phyloP scores from a whole-genome alignment of 2,329 filamentous ascomycete genomes.

The Botrytis aclada region DNA sequence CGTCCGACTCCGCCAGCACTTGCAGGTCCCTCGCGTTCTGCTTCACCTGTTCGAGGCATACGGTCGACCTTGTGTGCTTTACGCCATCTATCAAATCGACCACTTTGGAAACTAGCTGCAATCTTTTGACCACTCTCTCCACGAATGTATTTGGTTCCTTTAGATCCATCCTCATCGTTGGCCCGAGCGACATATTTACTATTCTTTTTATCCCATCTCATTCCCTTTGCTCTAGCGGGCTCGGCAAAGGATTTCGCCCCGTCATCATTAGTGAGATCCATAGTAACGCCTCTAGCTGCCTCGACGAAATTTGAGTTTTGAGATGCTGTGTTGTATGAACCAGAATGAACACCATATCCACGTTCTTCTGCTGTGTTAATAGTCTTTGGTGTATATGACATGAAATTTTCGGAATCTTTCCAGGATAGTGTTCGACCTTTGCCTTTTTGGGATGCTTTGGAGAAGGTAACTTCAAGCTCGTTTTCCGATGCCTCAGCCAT shows the following conservation, averaged over 20 bases:
- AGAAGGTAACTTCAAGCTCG: constrained; percentile 69
- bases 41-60: constrained; percentile 78
- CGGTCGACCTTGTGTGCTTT: constrained; percentile 77
- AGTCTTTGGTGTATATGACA: constrained; percentile 86
- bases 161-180: constrained; percentile 93
- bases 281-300: constrained; percentile 79
- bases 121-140: constrained; percentile 97
- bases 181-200: constrained; percentile 90
- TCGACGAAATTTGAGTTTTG: constrained; percentile 73
- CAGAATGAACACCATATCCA: constrained; percentile 88
- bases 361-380: constrained; percentile 83
- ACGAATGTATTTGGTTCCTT: constrained; percentile 67
- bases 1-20: constrained; percentile 37
- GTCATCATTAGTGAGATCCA: constrained; percentile 93
- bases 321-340: constrained; percentile 52
- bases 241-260: constrained; percentile 74
- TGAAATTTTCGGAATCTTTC: constrained; percentile 88
- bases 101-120: constrained; percentile 86
- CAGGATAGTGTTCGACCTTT: constrained; percentile 62
- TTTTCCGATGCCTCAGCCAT: constrained; percentile 59
- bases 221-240: constrained; percentile 64
- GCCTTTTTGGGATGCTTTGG: constrained; percentile 52
- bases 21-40: constrained; percentile 52
- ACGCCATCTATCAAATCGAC: constrained; percentile 90
- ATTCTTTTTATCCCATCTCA: constrained; percentile 96